Percentiles rank a stretch among this genome's conserved stretches.
Evolutionary conservation across 257 asterid species (phyloP).

Genomic region (Ocimum tenuiflorum): DNA sequence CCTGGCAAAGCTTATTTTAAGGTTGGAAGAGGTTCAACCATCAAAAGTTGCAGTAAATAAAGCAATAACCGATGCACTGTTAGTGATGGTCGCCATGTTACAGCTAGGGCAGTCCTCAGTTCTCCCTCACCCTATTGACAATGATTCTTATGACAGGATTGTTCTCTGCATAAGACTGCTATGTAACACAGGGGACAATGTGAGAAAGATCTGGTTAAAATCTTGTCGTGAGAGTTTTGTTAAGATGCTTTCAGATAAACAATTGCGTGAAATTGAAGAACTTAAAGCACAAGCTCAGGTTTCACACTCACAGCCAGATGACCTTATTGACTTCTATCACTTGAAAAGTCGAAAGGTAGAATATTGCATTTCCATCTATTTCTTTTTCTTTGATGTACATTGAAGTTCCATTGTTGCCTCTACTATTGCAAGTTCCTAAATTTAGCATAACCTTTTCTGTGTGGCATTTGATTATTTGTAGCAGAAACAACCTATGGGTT

Average conservation of each 20-base stretch:
- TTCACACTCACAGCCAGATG: slow-evolving; percentile 82
- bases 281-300: slow-evolving; percentile 73
- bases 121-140: slow-evolving; percentile 92
- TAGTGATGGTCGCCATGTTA: slow-evolving; percentile 76
- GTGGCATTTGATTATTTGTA: slow-evolving; percentile 3
- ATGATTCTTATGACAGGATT: slow-evolving; percentile 77
- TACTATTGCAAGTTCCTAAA: too few relatives aligned
- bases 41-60: slow-evolving; percentile 70
- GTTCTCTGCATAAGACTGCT: slow-evolving; percentile 72
- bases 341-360: slow-evolving; percentile 88
- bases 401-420: slow-evolving; percentile 13
- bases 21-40: slow-evolving; percentile 89
- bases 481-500: background rate
- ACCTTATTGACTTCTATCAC: slow-evolving; percentile 89
- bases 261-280: slow-evolving; percentile 86
- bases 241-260: slow-evolving; percentile 88
- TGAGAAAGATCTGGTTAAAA: slow-evolving; percentile 75
- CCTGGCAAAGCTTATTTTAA: slow-evolving; percentile 69
- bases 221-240: slow-evolving; percentile 90
- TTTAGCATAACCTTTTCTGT: too few relatives aligned
- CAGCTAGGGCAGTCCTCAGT: slow-evolving; percentile 86
- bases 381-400: too few relatives aligned
- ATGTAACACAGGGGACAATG: slow-evolving; percentile 57
- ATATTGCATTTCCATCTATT: slow-evolving; percentile 9
- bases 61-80: slow-evolving; percentile 47